Evolutionary conservation across 805 yeast species (phyloP).

Genomic region (Pichia cephalocereana): DNA sequence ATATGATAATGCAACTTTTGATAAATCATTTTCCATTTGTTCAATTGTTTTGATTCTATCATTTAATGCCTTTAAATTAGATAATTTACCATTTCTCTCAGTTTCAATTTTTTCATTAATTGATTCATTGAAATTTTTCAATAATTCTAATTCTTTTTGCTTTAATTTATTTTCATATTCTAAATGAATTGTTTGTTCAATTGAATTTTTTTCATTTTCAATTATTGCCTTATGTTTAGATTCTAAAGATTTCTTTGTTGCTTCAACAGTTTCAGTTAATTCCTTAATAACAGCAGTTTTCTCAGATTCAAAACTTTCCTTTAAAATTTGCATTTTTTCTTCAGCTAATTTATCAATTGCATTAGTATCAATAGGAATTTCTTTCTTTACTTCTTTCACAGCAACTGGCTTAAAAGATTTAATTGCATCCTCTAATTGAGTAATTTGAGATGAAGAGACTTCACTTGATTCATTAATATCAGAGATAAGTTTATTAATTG

Average conservation of each 20-base stretch:
- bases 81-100: slow-evolving; percentile 74
- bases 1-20: slow-evolving; percentile 33
- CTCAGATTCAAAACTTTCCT: slow-evolving; percentile 14
- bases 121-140: slow-evolving; percentile 53
- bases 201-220: slow-evolving; percentile 54
- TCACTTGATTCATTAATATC: not conserved
- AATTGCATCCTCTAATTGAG: slow-evolving; percentile 1
- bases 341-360: not conserved
- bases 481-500: not conserved
- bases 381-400: too few species aligned
- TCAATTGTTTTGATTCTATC: slow-evolving; percentile 47
- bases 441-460: not conserved
- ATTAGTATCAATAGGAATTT: slow-evolving; percentile 9
- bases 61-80: slow-evolving; percentile 54
- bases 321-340: not conserved
- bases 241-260: slow-evolving; percentile 54
- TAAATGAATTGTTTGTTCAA: slow-evolving; percentile 52
- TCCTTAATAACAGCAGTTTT: slow-evolving; percentile 33
- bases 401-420: not conserved
- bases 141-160: slow-evolving; percentile 57
- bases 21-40: slow-evolving; percentile 36
- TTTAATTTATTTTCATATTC: slow-evolving; percentile 70
- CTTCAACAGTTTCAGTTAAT: slow-evolving; percentile 48
- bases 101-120: slow-evolving; percentile 51
- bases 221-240: slow-evolving; percentile 50